Base-by-base conservation (phyloP, 371 early-diverging fungal genomes). In the Fennellomyces sp. region DNA sequence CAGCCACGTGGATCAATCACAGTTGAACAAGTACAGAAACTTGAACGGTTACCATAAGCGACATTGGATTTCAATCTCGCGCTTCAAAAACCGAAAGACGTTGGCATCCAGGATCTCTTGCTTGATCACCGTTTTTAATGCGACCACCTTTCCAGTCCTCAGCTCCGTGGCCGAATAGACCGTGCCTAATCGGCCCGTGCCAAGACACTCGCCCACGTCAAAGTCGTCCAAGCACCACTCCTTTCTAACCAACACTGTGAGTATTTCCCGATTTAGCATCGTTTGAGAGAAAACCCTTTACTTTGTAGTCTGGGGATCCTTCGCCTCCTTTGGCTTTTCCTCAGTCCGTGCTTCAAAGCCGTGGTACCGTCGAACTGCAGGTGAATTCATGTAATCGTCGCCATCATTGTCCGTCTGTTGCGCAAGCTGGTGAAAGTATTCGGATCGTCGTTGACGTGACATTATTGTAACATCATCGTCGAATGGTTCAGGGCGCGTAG, bases 31-130 rank as follows among this genome's bases (percentile, higher is more conserved):
- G 19, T 58, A n/a, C n/a, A n/a, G n/a, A n/a, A n/a, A n/a, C n/a
- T n/a, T n/a, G n/a, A 27, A 11, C 12, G 45, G 66, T 58, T 83
- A 91, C 89, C 94, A 78, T 52, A 99, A 71, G 69, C 96, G 97
- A 6, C 86, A 83, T 68, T 99, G 99, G 58, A 99, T 97, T 69
- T 99, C 99, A 30, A 99, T 91, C 69, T 99, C 99, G 50, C 99
- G 82, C 31, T 72, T 72, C 8, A 80, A 11, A 56, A 74, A 76
- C 0, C 49, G 56, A 0, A 63, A 56, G 1, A 80, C 69, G 5
- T 51, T 48, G 6, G 68, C 64, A 11, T 67, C 75, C 33, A 84
- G 65, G 0, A 99, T 75, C 66, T 97, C 95, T 4, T 73, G 50
- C 72, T 99, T 99, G 52, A 86, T 82, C 33, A 99, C 63, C 11